Conservation (phyloP, 768 basidiomycete genomes). For the Artomyces pyxidatus region DNA sequence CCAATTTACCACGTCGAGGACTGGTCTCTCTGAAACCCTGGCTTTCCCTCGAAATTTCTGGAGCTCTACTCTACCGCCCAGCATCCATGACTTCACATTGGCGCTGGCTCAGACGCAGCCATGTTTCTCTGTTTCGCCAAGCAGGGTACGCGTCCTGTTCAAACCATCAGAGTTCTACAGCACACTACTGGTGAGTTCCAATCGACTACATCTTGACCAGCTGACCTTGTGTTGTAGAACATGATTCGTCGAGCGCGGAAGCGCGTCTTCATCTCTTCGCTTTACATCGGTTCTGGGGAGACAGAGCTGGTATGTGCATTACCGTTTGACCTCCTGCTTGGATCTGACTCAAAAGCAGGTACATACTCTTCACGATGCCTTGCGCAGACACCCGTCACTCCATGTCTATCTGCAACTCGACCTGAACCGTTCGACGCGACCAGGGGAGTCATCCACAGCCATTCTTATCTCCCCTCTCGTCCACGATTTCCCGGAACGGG, state of each 20-base stretch:
- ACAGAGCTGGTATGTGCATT: constrained; percentile 56
- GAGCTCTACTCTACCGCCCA: constrained; percentile 2
- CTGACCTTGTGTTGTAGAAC: constrained; percentile 33
- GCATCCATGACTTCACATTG: constrained; percentile 9
- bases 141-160: constrained; percentile 10
- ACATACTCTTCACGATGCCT: constrained; percentile 49
- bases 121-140: constrained; percentile 9
- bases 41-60: neutral
- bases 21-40: neutral
- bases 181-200: constrained; percentile 8
- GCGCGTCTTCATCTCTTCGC: constrained; percentile 82
- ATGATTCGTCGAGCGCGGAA: constrained; percentile 70
- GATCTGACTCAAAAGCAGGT: constrained; percentile 40
- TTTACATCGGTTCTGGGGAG: constrained; percentile 83
- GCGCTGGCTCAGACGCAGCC: constrained; percentile 14
- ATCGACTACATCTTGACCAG: neutral
- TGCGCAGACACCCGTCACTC: constrained; percentile 52
- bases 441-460: constrained; percentile 61
- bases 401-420: constrained; percentile 72
- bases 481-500: constrained; percentile 59
- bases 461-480: constrained; percentile 67
- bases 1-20: neutral
- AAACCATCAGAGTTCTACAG: constrained; percentile 9
- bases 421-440: constrained; percentile 69
- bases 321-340: neutral